Evolutionary conservation across 2,329 filamentous ascomycete species (phyloP), one percentile per base, ranked within the genome.

Genomic region (Cryoendolithus antarcticus): DNA sequence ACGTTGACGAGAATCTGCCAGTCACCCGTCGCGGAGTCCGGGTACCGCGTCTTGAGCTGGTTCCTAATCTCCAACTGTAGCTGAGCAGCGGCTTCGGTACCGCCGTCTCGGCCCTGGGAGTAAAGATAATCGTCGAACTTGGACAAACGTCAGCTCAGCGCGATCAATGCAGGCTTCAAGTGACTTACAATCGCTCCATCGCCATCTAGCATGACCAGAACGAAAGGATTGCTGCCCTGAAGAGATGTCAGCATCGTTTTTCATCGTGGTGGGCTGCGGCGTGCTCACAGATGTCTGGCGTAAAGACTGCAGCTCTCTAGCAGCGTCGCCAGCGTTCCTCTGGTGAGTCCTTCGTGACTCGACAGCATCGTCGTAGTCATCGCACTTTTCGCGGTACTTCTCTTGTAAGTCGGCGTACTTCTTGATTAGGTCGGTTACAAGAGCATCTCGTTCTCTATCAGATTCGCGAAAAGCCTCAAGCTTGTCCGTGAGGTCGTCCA

Each of bases 1-100:
- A 69, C 56, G 31, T 68, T 60, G 9, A 67, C 64, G 49, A 68
- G 60, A 37, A 69, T 57, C 28, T 59, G 56, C 63, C 64, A 68
- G 38, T 60, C 58, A 27, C 55, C 54, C 5, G 62, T 58, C 38
- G 51, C 54, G 32, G 47, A 39, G 24, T 62, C 60, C 11, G 50
- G 57, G 51, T 67, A 65, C 13, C 60, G 47, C 11, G 53, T 48
- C 24, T 59, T 55, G 42, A 70, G 53, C 43, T 69, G 61, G 6
- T 60, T 50, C 29, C 56, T 61, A 37, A 70, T 62, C 37, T 60
- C 59, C 32, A 57, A 50, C 39, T 64, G 49, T 3, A 70, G 54
- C 33, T 54, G 55, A 39, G 64, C 61, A 7, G 66, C 66, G 33
- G 65, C 65, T 37, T 68, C 64, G 4, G 64, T 64, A 2, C 66